Base-by-base conservation (phyloP, 257 asterid genomes). In the Solanum virginianum region DNA sequence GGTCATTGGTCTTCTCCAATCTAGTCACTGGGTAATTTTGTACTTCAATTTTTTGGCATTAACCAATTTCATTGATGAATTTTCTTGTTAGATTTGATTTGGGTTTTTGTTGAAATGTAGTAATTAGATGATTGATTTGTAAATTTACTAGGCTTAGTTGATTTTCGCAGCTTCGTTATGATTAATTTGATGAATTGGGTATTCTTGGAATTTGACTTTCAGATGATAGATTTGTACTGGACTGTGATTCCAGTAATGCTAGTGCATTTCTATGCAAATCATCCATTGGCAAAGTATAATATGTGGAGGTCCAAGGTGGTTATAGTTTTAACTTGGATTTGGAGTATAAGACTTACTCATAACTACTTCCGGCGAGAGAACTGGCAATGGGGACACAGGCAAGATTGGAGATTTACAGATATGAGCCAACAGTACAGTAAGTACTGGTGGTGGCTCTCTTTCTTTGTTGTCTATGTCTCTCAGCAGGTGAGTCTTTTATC, bases 211-310 rank as follows among this genome's bases (percentile, higher is more conserved):
- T 22, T 74, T 74, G 80, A 81, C 51, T 47, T 84, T 75, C 94
- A 95, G 98, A 94, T 96, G 97, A 96, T 96, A 60, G 99, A 96
- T 91, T 79, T 90, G 87, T 94, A 94, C 65, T 96, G 99, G 99
- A 96, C 98, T 72, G 97, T 91, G 86, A 91, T 96, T 62, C 99
- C 99, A 12, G 91, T 93, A 51, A 74, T 94, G 89, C 85, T 96
- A 80, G 93, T 85, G n/a, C 94, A 93, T 84, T 96, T 88, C 91
- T 96, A 85, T 86, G 88, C 90, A 2, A 87, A 85, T 85, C 98
- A 94, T 81, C 98, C 98, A 4, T 82, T 86, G 74, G 92, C 90
- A 2, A 87, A 88, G 68, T 90, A 26, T 83, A 84, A 93, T 71
- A 82, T 81, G 11, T 92, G 93, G 92, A 92, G 99, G 88, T 94